These are phyloP conservation scores for Wickerhamomyces subpelliculosus DNA, from an alignment of 805 yeast species.

Conservation along the genomic window DNA sequence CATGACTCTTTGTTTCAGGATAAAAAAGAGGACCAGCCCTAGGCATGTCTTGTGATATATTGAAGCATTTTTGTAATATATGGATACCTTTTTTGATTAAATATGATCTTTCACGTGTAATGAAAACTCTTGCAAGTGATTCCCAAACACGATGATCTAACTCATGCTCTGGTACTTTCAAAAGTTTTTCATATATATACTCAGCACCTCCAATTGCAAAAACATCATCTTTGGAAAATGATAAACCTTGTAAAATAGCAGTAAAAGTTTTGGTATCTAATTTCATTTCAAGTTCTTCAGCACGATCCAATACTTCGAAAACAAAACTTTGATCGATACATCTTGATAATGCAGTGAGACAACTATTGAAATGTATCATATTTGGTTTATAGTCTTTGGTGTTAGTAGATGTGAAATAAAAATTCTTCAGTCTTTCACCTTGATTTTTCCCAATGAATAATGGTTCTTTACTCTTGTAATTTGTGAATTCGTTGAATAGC, in stretches of 20 bases:
- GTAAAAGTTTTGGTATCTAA: slow-evolving; percentile 30
- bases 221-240: slow-evolving; percentile 7
- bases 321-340: slow-evolving; percentile 32
- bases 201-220: slow-evolving; percentile 7
- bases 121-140: slow-evolving; percentile 11
- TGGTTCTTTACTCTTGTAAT: no score
- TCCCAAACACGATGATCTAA: slow-evolving; percentile 15
- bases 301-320: slow-evolving; percentile 30
- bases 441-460: no score
- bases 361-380: slow-evolving; percentile 38
- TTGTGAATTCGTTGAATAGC: slow-evolving; percentile 38
- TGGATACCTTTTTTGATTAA: slow-evolving; percentile 13
- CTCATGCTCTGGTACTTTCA: no score
- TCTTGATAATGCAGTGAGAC: slow-evolving; percentile 35
- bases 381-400: slow-evolving; percentile 26
- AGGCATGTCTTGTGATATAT: slow-evolving; percentile 3
- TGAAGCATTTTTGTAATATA: slow-evolving; percentile 12
- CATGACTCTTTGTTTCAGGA: no score
- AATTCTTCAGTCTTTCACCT: slow-evolving; percentile 26
- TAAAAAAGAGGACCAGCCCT: no score
- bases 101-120: slow-evolving; percentile 9
- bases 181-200: no score
- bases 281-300: slow-evolving; percentile 12
- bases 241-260: slow-evolving; percentile 17
- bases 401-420: slow-evolving; percentile 23